These are phyloP conservation scores for Pterocarpus santalinus DNA, from an alignment of 306 rosid species.

Conservation along the genomic window DNA sequence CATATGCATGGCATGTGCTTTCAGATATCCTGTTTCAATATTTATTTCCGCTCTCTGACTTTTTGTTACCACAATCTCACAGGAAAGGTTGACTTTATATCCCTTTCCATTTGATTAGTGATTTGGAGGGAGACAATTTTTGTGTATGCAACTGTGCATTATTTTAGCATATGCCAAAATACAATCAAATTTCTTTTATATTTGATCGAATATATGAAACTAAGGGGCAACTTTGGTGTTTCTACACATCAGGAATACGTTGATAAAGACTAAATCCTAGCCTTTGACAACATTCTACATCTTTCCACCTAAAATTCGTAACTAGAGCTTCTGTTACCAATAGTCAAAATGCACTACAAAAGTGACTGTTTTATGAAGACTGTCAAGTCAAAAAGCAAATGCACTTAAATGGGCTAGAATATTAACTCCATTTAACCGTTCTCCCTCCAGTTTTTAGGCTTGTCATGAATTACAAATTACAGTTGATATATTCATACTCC, in stretches of 20 bases:
- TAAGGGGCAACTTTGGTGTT: not conserved
- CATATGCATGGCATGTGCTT: not conserved
- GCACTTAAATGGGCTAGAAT: not conserved
- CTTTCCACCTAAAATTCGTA: no score
- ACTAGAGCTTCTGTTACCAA: no score
- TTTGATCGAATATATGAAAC: not conserved
- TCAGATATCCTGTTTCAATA: not conserved
- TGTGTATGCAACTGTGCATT: not conserved
- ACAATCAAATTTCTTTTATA: not conserved
- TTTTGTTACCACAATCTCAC: not conserved
- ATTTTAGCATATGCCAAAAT: no score
- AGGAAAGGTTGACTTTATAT: not conserved
- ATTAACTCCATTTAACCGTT: not conserved
- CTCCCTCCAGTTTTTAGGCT: not conserved
- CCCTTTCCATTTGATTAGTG: not conserved
- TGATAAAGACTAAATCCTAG: not conserved
- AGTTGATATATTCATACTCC: not conserved
- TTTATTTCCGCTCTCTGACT: not conserved
- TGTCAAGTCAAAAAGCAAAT: slow-evolving; percentile 21
- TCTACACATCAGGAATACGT: not conserved
- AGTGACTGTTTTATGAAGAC: not conserved
- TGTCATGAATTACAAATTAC: not conserved
- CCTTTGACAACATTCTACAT: not conserved
- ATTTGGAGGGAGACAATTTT: not conserved
- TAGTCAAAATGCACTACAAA: not conserved